Percentiles rank a stretch among this genome's conserved stretches.
These are phyloP conservation scores for Claviceps arundinis DNA, from an alignment of 2,329 filamentous ascomycete species.

Conservation along the genomic window DNA sequence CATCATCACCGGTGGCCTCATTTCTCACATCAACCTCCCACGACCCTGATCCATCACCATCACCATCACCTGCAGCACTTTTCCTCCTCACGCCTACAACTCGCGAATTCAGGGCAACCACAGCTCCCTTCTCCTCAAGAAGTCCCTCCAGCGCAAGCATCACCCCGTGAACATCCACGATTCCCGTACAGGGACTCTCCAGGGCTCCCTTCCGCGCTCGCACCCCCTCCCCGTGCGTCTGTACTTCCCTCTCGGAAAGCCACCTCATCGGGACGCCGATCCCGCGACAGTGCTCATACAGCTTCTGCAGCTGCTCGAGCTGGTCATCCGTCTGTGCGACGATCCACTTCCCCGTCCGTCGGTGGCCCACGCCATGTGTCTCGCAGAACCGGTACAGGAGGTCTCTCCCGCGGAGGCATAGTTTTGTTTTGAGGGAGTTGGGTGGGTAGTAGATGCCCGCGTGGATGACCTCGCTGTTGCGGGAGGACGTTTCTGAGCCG, in stretches of 20 bases:
- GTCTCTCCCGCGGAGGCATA: conserved; percentile 67
- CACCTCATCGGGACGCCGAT: conserved; percentile 59
- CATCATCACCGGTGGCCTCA: conserved; percentile 11
- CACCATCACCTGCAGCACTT: conserved; percentile 20
- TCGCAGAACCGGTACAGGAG: conserved; percentile 70
- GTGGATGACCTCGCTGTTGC: conserved; percentile 94
- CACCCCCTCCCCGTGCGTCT: conserved; percentile 59
- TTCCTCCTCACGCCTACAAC: conserved; percentile 50
- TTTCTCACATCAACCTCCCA: conserved; percentile 51
- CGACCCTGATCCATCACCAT: conserved; percentile 17
- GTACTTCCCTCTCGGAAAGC: conserved; percentile 49
- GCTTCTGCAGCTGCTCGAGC: conserved; percentile 42
- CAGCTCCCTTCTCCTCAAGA: conserved; percentile 63
- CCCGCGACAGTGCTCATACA: conserved; percentile 31
- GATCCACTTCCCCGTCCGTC: conserved; percentile 82
- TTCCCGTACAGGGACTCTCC: conserved; percentile 78
- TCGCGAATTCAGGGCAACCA: conserved; percentile 50
- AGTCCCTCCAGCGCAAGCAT: conserved; percentile 71
- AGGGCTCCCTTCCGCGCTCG: conserved; percentile 58
- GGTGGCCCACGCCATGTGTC: conserved; percentile 52
- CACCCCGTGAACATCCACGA: conserved; percentile 73
- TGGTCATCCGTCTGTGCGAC: conserved; percentile 71
- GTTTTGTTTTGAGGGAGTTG: conserved; percentile 61
- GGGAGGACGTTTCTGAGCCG: conserved; percentile 76
- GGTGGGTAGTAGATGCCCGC: conserved; percentile 83